Base-by-base conservation (phyloP, 2,329 filamentous ascomycete species). In the Pseudohalonectria lignicola region DNA sequence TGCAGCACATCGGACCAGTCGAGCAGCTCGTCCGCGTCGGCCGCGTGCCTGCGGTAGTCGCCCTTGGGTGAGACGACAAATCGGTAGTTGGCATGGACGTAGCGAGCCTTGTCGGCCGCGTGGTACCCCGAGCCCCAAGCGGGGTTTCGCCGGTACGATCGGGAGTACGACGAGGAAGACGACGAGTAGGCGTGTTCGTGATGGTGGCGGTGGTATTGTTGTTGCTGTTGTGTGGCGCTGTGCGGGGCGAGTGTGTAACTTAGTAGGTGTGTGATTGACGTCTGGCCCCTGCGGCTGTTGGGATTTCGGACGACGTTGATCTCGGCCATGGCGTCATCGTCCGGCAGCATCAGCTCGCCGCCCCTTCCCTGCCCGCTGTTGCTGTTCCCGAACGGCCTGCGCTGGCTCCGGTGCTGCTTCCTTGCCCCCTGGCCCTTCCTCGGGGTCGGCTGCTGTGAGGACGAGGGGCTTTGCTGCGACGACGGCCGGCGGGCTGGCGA, bases 221-320 rank as follows among this genome's bases (percentile, higher is more conserved):
- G n/a, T n/a, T n/a, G n/a, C n/a, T n/a, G n/a, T n/a, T n/a, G n/a
- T n/a, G n/a, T n/a, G 17, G 82, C 81, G 34, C 85, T 76, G 7
- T 25, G 34, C 31, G 83, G 79, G 17, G 88, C 84, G 16, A 86
- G 67, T 32, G 83, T 79, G 60, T 95, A 94, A 64, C 90, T 90
- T 71, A 98, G 84, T 41, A 98, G 66, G 60, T 98, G 92, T 30
- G 92, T 96, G 55, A 98, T 98, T 52, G 86, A 94, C 39, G 87
- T 95, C 61, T 95, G 90, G 39, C 92, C 92, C 51, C 92, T 86
- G 42, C 92, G 81, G 53, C 71, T 73, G n/a, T 66, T 69, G 11
- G 71, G 59, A 47, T 75, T 76, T 41, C 70, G 64, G 41, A 76
- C 58, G 16, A 71, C 71, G 46, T 71, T 63, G 44, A 88, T 69